phyloP scores from a whole-genome alignment of 345 rosid genomes.

The Rhodomyrtus tomentosa region DNA sequence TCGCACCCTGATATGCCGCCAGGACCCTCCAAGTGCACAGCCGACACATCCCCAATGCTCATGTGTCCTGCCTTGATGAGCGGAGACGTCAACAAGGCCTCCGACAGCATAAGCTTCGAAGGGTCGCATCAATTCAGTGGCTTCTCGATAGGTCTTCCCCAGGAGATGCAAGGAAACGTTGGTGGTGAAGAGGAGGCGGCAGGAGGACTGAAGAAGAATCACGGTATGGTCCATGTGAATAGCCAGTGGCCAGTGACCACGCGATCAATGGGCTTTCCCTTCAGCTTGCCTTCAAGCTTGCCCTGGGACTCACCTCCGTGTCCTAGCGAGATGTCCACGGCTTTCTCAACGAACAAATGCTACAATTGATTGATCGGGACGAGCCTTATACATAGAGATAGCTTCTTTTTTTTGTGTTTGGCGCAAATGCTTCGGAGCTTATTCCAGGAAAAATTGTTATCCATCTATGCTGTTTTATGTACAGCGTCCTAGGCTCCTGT shows the following conservation, averaged over 20 bases:
- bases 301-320: constrained; percentile 41
- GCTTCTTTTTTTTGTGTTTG: neutral
- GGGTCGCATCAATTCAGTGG: constrained; percentile 18
- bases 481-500: neutral
- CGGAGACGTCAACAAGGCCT: constrained; percentile 5
- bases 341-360: constrained; percentile 44
- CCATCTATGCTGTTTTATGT: neutral
- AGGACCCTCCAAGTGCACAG: constrained; percentile 6
- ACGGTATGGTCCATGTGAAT: neutral
- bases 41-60: constrained; percentile 14
- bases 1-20: constrained; percentile 18
- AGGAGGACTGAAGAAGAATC: constrained; percentile 12
- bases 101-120: constrained; percentile 13
- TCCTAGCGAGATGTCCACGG: constrained; percentile 41
- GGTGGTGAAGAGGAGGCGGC: constrained; percentile 12
- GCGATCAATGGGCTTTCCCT: constrained; percentile 41
- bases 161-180: constrained; percentile 17
- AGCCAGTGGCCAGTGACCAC: constrained; percentile 15
- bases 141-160: constrained; percentile 27
- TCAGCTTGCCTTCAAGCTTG: constrained; percentile 29
- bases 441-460: neutral
- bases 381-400: neutral
- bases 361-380: constrained; percentile 8
- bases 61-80: constrained; percentile 9
- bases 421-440: neutral